Conservation (phyloP, 2,329 filamentous ascomycete genomes). For the Furcasterigmium furcatum region DNA sequence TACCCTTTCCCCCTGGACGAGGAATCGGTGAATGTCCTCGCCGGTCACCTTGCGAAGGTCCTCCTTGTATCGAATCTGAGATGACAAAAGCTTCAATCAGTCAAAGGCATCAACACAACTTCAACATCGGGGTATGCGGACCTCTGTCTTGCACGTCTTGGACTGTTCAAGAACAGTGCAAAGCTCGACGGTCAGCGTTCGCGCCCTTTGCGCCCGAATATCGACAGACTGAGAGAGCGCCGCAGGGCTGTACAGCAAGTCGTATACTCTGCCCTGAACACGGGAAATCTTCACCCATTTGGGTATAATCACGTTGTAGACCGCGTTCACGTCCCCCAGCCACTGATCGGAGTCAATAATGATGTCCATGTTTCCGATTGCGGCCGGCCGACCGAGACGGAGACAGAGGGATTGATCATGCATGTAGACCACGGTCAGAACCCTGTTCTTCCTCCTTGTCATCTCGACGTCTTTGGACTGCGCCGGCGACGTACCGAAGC, state of each 20-base stretch:
- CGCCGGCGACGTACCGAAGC: conserved; percentile 12
- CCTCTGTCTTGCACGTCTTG: background rate
- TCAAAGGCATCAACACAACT: too few relatives aligned
- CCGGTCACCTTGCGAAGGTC: conserved; percentile 6
- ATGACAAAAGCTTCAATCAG: too few relatives aligned
- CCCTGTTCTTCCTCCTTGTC: conserved; percentile 7
- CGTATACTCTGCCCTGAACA: conserved; percentile 19
- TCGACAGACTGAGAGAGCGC: conserved; percentile 14
- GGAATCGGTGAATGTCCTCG: conserved; percentile 9
- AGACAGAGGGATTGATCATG: conserved; percentile 19
- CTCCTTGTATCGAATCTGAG: conserved; percentile 4
- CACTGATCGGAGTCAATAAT: conserved; percentile 9
- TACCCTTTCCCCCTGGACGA: conserved; percentile 13
- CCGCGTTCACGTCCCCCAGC: background rate
- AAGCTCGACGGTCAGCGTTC: too few relatives aligned
- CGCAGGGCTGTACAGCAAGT: conserved; percentile 20
- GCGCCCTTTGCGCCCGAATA: conserved; percentile 5
- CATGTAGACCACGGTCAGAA: conserved; percentile 21
- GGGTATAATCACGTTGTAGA: background rate
- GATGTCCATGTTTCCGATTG: conserved; percentile 20
- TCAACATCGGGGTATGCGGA: background rate
- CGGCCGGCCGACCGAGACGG: conserved; percentile 19
- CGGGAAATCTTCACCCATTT: conserved; percentile 13
- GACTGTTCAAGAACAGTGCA: background rate
- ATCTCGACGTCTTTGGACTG: conserved; percentile 1